These are phyloP conservation scores for Cynanchum wilfordii DNA, from an alignment of 257 asterid species.

Conservation along the genomic window DNA sequence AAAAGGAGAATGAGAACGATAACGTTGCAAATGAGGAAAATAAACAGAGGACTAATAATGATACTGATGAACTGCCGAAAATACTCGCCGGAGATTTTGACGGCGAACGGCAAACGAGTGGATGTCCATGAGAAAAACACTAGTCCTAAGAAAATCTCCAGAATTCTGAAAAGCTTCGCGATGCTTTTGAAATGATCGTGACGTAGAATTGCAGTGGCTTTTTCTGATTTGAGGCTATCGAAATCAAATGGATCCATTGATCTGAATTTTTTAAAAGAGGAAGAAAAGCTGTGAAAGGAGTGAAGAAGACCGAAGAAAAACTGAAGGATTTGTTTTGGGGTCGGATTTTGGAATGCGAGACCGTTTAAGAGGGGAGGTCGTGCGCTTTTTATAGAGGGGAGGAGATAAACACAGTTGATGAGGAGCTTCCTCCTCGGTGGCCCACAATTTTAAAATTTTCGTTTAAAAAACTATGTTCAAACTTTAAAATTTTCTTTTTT, in stretches of 20 bases:
- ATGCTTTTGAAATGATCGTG: constrained; percentile 30
- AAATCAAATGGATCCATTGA: constrained; percentile 30
- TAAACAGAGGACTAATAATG: constrained; percentile 51
- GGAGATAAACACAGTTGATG: constrained; percentile 5
- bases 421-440: not conserved
- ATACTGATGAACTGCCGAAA: constrained; percentile 37
- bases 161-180: constrained; percentile 46
- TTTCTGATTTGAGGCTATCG: constrained; percentile 19
- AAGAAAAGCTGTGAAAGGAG: not conserved
- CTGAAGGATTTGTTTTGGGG: not conserved
- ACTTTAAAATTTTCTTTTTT: too few species aligned
- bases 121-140: constrained; percentile 43
- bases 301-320: not conserved
- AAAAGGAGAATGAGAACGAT: constrained; percentile 57
- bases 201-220: constrained; percentile 15
- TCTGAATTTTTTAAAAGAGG: constrained; percentile 8
- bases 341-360: constrained; percentile 9
- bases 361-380: constrained; percentile 15
- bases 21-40: constrained; percentile 53
- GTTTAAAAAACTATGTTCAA: too few species aligned
- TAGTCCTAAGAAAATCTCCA: constrained; percentile 37
- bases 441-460: not conserved
- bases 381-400: constrained; percentile 18
- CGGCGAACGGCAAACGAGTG: constrained; percentile 47
- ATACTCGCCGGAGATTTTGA: constrained; percentile 49